Conservation (phyloP, 192 early-diverging fungal genomes). For the Coemansia sp. region DNA sequence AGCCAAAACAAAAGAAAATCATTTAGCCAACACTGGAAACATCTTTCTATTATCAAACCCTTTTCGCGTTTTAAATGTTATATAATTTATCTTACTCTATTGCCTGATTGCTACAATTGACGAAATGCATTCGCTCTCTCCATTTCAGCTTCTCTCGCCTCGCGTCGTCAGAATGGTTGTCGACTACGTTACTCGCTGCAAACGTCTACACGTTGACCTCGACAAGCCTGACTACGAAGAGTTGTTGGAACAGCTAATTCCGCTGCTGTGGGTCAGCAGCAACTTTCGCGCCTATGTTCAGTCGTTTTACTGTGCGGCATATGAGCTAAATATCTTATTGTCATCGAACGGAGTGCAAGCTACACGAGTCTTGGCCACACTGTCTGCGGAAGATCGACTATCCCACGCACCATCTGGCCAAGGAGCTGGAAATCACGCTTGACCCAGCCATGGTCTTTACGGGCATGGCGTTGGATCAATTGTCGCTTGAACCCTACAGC, state of each 20-base stretch:
- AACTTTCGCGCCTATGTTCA: neutral
- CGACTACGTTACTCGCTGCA: neutral
- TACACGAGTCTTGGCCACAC: neutral
- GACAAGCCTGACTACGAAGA: too few relatives aligned
- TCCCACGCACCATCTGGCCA: neutral
- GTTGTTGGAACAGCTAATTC: neutral
- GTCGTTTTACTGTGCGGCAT: neutral
- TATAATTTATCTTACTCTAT: too few relatives aligned
- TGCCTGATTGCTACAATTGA: too few relatives aligned
- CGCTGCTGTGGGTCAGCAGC: neutral
- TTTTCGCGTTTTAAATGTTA: too few relatives aligned
- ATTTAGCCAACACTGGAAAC: too few relatives aligned
- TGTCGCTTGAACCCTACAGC: neutral
- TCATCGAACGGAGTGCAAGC: too few relatives aligned
- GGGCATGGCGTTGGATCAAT: too few relatives aligned
- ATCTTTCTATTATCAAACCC: too few relatives aligned
- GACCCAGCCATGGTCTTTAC: too few relatives aligned
- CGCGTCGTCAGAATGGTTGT: neutral
- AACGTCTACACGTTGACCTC: too few relatives aligned
- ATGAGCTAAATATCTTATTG: too few relatives aligned
- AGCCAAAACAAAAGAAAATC: too few relatives aligned
- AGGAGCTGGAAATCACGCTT: neutral
- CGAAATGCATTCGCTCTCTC: neutral
- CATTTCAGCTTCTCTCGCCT: neutral
- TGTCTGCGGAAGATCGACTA: neutral